Evolutionary conservation across 2,329 filamentous ascomycete genomes (phyloP), one percentile per base, ranked within the genome.

Genomic region (Rhinocladiella mackenziei): DNA sequence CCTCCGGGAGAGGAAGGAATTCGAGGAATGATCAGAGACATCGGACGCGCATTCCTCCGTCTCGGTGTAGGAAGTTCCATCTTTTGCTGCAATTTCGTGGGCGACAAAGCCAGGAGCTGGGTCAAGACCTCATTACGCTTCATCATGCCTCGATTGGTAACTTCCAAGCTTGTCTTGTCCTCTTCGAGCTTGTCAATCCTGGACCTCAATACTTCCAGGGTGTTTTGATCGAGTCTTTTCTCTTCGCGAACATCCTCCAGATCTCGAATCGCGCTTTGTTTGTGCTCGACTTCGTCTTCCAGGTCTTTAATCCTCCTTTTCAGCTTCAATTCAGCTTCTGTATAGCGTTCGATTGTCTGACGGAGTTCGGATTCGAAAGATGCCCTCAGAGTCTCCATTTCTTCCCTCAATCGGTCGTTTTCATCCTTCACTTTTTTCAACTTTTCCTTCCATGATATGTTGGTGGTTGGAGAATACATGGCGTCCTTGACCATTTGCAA

Each of bases 401-500:
- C 60, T 42, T 60, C 58, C 30, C 57, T 59, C n/a, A 65, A 48
- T 4, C 57, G 48, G 20, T 59, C 57, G 36, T 61, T 58, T 45
- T 65, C 62, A 6, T 59, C 53, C 39, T 54, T 61, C 14, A 58
- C 45, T 33, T 57, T 61, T 29, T 48, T 52, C 19, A 58, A 39
- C 47, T 58, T 57, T 28, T 58, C 56, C 38, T 56, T 54, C 43
- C 56, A 47, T 5, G 48, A 47, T 9, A 49, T 29, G 23, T 55
- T 49, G 31, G 53, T 53, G 9, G 50, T 52, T 2, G 70, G 66
- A n/a, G 69, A 69, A 23, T 62, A 65, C 35, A 65, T 56, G 11
- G 64, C 60, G 15, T 65, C 62, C 25, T 72, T 65, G 8, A 65
- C 61, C 11, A 65, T 59, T 13, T 64, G 63, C 17, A 75, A 56